phyloP scores from a whole-genome alignment of 2,329 filamentous ascomycete genomes.

The Zymoseptoria ardabiliae region DNA sequence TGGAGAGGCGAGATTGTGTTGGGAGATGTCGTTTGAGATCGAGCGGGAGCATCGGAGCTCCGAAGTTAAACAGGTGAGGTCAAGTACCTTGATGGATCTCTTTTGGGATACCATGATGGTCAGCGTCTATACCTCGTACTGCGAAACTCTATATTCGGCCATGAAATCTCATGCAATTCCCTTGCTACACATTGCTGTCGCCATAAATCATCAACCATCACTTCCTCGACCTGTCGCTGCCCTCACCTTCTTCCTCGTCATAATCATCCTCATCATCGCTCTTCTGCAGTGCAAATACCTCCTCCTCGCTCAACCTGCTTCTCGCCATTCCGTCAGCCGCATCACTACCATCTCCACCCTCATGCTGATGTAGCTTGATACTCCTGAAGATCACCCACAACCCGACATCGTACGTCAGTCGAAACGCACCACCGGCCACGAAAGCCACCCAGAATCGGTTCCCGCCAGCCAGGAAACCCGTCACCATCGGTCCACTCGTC shows the following conservation, averaged over 20 bases:
- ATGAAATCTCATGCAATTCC: neutral
- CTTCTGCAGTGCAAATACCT: neutral
- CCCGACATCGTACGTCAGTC: conserved; percentile 52
- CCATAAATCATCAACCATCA: neutral
- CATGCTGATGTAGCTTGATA: conserved; percentile 39
- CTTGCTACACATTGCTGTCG: neutral
- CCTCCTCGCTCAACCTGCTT: neutral
- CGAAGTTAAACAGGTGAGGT: too few relatives aligned
- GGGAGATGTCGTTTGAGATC: neutral
- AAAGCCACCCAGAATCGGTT: conserved; percentile 56
- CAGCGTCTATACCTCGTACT: too few relatives aligned
- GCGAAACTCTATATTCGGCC: too few relatives aligned
- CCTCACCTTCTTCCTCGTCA: neutral
- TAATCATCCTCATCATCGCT: neutral
- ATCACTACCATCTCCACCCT: conserved; percentile 1
- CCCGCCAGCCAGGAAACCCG: conserved; percentile 48
- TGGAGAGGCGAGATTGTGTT: neutral
- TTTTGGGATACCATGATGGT: too few relatives aligned
- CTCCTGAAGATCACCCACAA: conserved; percentile 54
- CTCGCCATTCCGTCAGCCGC: neutral
- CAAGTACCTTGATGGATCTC: too few relatives aligned
- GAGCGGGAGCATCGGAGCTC: neutral
- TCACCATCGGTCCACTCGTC: conserved; percentile 48
- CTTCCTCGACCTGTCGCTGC: neutral
- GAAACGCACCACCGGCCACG: conserved; percentile 47